These are phyloP conservation scores for Quercus variabilis DNA, from an alignment of 306 rosid species.

Conservation along the genomic window DNA sequence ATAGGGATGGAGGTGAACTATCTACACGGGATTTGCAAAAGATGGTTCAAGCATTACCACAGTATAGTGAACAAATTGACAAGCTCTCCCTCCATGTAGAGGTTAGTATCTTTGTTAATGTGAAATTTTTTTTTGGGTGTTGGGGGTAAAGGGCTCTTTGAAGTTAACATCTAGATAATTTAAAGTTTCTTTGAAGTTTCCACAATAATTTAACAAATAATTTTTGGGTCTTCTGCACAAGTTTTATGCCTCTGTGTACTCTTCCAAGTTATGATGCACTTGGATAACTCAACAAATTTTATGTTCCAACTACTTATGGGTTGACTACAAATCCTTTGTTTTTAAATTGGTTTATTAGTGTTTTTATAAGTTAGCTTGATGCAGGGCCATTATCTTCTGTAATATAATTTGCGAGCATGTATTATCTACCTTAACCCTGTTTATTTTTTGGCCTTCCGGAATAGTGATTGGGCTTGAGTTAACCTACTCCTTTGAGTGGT, in stretches of 20 bases:
- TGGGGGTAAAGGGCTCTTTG: too few relatives aligned
- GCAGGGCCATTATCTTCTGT: too few relatives aligned
- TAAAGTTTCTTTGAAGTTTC: too few relatives aligned
- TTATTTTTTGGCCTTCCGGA: background rate
- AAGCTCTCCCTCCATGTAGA: constrained; percentile 95
- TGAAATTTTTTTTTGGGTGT: background rate
- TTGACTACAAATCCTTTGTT: background rate
- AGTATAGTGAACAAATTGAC: constrained; percentile 94
- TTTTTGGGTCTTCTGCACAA: background rate
- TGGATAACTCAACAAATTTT: background rate
- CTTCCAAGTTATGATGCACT: background rate
- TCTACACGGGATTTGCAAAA: constrained; percentile 89
- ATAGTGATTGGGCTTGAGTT: background rate
- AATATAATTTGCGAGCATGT: too few relatives aligned
- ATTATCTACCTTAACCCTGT: background rate
- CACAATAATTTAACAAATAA: too few relatives aligned
- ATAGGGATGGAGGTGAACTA: constrained; percentile 67
- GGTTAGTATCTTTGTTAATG: constrained; percentile 52
- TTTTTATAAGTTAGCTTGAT: too few relatives aligned
- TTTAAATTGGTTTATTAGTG: too few relatives aligned
- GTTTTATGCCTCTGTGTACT: background rate
- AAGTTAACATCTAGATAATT: too few relatives aligned
- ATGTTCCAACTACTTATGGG: background rate
- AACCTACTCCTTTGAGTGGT: background rate
- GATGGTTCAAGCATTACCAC: constrained; percentile 99